Evolutionary conservation across 2,329 filamentous ascomycete genomes (phyloP), one percentile per base, ranked within the genome.

Genomic region (Monilinia polystroma): DNA sequence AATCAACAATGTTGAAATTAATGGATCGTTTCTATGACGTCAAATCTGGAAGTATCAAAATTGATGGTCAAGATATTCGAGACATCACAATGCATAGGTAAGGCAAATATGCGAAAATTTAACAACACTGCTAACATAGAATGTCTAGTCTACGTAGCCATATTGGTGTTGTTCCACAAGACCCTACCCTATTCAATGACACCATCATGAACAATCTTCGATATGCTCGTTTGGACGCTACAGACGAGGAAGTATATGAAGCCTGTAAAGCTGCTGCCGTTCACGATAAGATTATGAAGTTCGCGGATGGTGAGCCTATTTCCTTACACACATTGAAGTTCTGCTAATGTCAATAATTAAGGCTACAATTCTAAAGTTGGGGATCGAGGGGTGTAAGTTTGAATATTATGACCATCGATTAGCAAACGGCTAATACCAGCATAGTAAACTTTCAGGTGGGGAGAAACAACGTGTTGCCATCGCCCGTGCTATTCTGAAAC

Each of bases 381-480:
- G 3, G 74, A 77, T 67, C 68, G 71, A 56, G 74, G 75, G 67
- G 72, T 75, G 71, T 74, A 90, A 92, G 75, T 85, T 88, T 43
- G 20, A 41, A 16, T 47, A 18, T 53, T 23, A 1, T 38, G 23
- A 53, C 68, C 54, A 3, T 7, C 35, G 18, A 47, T 18, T 20
- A 26, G 23, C n/a, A 49, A 53, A 23, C 49, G 26, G 52, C 86
- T 64, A 38, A 90, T 78, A 84, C 85, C 1, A 91, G 91, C 72
- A 82, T 88, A n/a, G 92, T 88, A 92, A 91, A 75, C 80, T 96
- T 0, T 93, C 90, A 16, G 90, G 91, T n/a, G 92, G 92, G 0
- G 92, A 96, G 76, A 85, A 91, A n/a, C 92, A 96, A 76, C 85
- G 92, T 6, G 83, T 96, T 32, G 88, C 94, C 12, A 97, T 98